A percentile compares a stretch with the other conserved stretches of the same genome.
These are phyloP conservation scores for Leccinellum rugosiceps DNA, from an alignment of 768 basidiomycete species.

Conservation along the genomic window DNA sequence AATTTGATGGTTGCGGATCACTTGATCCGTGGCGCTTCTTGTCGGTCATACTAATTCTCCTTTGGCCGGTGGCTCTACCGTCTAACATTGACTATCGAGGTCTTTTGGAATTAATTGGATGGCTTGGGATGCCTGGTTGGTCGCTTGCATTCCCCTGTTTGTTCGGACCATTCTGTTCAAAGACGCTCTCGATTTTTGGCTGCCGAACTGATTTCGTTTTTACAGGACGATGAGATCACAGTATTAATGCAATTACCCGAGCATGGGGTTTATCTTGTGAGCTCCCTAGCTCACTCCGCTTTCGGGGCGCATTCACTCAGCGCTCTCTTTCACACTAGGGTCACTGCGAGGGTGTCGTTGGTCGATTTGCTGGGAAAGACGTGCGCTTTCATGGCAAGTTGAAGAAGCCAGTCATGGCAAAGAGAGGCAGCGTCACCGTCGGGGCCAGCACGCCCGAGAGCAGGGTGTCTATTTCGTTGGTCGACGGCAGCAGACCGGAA, in stretches of 20 bases:
- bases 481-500: slow-evolving; percentile 4
- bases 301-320: neutral
- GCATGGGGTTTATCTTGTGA: slow-evolving; percentile 60
- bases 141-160: neutral
- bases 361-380: slow-evolving; percentile 58
- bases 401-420: slow-evolving; percentile 78
- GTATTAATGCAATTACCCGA: slow-evolving; percentile 71
- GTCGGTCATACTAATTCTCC: neutral
- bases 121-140: neutral
- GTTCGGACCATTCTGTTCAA: neutral
- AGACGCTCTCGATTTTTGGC: neutral
- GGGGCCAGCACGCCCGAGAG: slow-evolving; percentile 1
- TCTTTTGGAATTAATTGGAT: neutral
- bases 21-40: neutral
- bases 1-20: neutral
- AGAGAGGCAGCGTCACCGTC: slow-evolving; percentile 39
- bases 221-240: slow-evolving; percentile 73
- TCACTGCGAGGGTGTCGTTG: slow-evolving; percentile 85
- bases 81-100: neutral
- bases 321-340: slow-evolving; percentile 44
- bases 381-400: slow-evolving; percentile 73
- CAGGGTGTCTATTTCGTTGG: slow-evolving; percentile 19
- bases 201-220: neutral
- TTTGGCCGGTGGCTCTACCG: no score
- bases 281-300: slow-evolving; percentile 21